Conservation (phyloP, 75 land plant species). For the Gnetum montanum region DNA sequence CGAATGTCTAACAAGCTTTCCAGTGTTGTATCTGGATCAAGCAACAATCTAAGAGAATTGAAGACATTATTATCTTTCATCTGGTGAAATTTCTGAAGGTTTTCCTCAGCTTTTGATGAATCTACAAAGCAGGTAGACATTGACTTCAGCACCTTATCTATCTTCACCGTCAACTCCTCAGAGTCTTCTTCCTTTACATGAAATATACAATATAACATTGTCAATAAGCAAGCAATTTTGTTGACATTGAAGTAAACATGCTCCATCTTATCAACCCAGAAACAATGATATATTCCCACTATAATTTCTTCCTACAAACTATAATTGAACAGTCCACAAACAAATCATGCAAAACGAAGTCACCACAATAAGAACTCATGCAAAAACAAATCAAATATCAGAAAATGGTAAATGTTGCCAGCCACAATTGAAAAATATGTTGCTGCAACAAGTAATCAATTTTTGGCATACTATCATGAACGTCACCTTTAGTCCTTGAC, state of each 20-base stretch:
- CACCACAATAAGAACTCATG: not conserved
- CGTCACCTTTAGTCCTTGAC: slow-evolving; percentile 57
- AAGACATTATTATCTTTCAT: slow-evolving; percentile 78
- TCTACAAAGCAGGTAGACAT: slow-evolving; percentile 66
- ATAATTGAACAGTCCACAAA: not conserved
- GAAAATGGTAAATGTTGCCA: not conserved
- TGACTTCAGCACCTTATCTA: slow-evolving; percentile 29
- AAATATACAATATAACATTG: no score
- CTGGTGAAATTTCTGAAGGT: slow-evolving; percentile 58
- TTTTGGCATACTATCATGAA: no score
- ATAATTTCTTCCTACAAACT: no score
- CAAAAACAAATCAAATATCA: not conserved
- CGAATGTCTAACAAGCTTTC: slow-evolving; percentile 21
- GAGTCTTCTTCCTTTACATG: slow-evolving; percentile 44
- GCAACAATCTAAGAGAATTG: slow-evolving; percentile 26
- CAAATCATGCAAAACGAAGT: not conserved
- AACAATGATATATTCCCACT: no score
- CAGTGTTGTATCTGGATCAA: slow-evolving; percentile 34
- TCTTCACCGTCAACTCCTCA: slow-evolving; percentile 32
- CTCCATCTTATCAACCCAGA: no score
- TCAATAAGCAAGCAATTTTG: slow-evolving; percentile 1
- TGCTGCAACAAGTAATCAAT: no score
- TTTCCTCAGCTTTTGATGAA: slow-evolving; percentile 62
- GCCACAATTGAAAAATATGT: no score
- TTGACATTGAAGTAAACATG: not conserved